Base-by-base conservation (phyloP, 163 green algal species). In the Picocystis sp. region DNA sequence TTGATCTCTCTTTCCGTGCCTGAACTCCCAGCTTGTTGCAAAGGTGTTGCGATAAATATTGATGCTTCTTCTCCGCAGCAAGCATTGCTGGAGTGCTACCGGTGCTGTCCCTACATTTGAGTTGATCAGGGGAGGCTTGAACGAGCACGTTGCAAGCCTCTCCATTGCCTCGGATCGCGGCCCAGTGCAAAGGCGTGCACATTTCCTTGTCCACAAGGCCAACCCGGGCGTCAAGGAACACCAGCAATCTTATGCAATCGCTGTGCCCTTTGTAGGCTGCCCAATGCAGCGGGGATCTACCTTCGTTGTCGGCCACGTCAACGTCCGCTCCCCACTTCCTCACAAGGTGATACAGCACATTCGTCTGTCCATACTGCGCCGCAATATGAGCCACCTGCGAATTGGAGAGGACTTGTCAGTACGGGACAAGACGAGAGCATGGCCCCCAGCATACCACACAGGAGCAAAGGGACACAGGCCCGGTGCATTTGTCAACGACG, bases 181-280 rank as follows among this genome's bases (percentile, higher is more conserved):
- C 85, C 88, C 88, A 97, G 67, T 97, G 88, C 64, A 97, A 61
- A 8, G 86, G 71, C 5, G 87, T 97, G 72, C 89, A 96, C 25
- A 23, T 53, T 43, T 65, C 62, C 51, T 53, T 62, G 35, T 70
- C 62, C 8, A 23, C 12, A 19, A 29, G 35, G 11, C 46, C 34
- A n/a, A 63, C 10, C 22, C 62, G 42, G 25, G 66, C 68, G 41
- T 88, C 86, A 34, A 94, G 68, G 15, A 93, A 82, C 22, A 95
- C 64, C 42, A 97, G 72, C 65, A 96, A 66, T 14, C 83, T 75
- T 29, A 89, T 70, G 2, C 76, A 81, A 62, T 96, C 85, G 11
- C 62, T 62, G 68, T 79, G 92, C 43, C 86, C 86, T 72, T 97
- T 94, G 76, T 94, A 95, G 2, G 79, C 79, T 1, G 83, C 89